Conservation (phyloP, 1,139 yeast species). For the Groenewaldozyma sp. region DNA sequence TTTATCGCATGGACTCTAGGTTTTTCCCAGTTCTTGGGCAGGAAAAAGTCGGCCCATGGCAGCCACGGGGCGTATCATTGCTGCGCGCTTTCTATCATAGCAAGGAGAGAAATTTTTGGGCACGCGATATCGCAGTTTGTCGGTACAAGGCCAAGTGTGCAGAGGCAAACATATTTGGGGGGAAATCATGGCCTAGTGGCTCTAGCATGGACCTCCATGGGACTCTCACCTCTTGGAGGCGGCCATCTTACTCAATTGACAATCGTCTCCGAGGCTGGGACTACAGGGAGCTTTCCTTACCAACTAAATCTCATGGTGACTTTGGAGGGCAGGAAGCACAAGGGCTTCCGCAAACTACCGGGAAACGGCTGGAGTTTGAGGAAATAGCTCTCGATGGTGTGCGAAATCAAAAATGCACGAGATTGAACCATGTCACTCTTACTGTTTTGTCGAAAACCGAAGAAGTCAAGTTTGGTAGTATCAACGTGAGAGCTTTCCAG, state of each 20-base stretch:
- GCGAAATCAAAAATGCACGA: too few relatives aligned
- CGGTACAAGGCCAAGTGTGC: neutral
- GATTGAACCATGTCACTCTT: too few relatives aligned
- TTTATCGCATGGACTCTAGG: slow-evolving; percentile 10
- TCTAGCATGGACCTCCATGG: neutral
- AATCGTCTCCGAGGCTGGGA: slow-evolving; percentile 13
- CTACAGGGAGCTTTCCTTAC: slow-evolving; percentile 11
- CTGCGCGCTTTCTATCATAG: slow-evolving; percentile 12
- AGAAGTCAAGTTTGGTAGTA: too few relatives aligned
- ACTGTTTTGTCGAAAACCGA: too few relatives aligned
- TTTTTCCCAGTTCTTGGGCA: slow-evolving; percentile 3
- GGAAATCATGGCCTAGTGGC: too few relatives aligned
- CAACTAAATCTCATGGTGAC: too few relatives aligned
- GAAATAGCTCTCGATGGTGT: too few relatives aligned
- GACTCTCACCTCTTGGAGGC: slow-evolving; percentile 7
- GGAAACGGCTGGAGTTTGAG: too few relatives aligned
- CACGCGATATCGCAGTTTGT: slow-evolving; percentile 3
- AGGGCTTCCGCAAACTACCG: too few relatives aligned
- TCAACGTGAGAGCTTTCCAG: too few relatives aligned
- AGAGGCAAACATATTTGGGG: too few relatives aligned
- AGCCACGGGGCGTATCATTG: slow-evolving; percentile 16
- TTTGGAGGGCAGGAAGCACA: too few relatives aligned
- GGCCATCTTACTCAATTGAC: slow-evolving; percentile 3
- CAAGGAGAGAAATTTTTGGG: slow-evolving; percentile 4
- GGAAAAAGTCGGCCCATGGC: slow-evolving; percentile 7